Evolutionary conservation across 331 rosid genomes (phyloP), one percentile per base, ranked within the genome.

Genomic region (Saraca asoca): DNA sequence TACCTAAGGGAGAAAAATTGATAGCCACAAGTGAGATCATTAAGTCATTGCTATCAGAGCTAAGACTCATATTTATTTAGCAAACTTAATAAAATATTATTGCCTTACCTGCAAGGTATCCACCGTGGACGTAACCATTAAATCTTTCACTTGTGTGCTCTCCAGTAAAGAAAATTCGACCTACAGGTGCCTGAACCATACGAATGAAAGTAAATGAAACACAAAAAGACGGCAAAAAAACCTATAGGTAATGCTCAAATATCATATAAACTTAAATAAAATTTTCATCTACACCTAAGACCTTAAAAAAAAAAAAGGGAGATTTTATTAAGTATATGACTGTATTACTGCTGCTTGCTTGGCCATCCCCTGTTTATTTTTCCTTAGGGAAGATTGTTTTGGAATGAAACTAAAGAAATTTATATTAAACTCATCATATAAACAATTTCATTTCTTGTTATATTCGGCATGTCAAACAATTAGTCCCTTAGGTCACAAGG

Each of bases 61-160:
- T 14, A 58, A 38, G 45, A 19, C 45, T 24, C 31, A 24, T 12
- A 54, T n/a, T 61, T 12, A 19, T 34, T 2, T 24, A 24, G 31
- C 3, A 57, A 10, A 31, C 42, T 50, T 19, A 9, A 15, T 17
- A 51, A 44, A 24, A 1, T 24, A 24, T 14, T 9, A 46, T 39
- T 7, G 68, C 66, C 67, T 63, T 59, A 82, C 96, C 95, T 39
- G 98, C 77, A 9, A 93, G 95, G 79, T 85, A 83, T 63, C 88
- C 98, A 15, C 98, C 98, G 29, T 85, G 98, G 51, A 93, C 98
- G 43, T 93, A 93, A 33, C 98, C 98, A 9, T 79, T 90, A 69
- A 82, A 93, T 69, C 68, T 88, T 75, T 87, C 97, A 46, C 96
- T 90, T 0, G 98, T 90, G 80, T 90, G 97, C 81, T 93, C 98